phyloP scores from a whole-genome alignment of 768 basidiomycete species.

The Psilocybe cubensis region DNA sequence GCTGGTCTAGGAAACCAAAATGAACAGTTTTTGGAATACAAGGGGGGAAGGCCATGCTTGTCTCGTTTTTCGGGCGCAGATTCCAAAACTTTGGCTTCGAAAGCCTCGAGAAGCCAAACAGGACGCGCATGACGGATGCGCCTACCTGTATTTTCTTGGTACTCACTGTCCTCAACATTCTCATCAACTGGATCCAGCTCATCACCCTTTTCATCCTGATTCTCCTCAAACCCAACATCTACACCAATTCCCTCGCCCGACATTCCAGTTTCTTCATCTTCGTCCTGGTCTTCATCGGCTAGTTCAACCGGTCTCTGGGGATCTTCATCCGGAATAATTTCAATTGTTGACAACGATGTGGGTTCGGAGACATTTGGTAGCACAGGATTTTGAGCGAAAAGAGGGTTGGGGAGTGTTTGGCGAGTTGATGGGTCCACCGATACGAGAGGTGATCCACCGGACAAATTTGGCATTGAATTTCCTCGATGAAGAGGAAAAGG shows the following conservation, averaged over 20 bases:
- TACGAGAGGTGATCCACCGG: too few relatives aligned
- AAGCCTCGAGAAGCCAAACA: not conserved
- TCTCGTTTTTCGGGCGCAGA: not conserved
- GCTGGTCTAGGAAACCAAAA: not conserved
- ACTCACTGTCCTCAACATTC: not conserved
- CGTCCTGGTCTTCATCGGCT: too few relatives aligned
- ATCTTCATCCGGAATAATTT: constrained; percentile 11
- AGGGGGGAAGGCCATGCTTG: not conserved
- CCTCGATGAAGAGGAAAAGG: too few relatives aligned
- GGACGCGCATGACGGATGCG: not conserved
- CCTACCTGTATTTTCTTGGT: not conserved
- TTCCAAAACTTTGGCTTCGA: not conserved
- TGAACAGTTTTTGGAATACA: not conserved
- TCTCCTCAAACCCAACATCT: not conserved
- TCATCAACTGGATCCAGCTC: not conserved
- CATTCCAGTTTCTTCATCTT: constrained; percentile 1
- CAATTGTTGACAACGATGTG: not conserved
- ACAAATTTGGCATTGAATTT: too few relatives aligned
- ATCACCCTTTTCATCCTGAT: not conserved
- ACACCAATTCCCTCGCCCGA: not conserved
- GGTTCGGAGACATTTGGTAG: too few relatives aligned
- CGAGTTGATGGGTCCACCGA: too few relatives aligned
- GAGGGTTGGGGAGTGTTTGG: too few relatives aligned
- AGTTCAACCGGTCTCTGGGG: not conserved
- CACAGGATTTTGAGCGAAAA: too few relatives aligned